Evolutionary conservation across 352 stramenopile species (phyloP).

Genomic region (Aphanomyces astaci): DNA sequence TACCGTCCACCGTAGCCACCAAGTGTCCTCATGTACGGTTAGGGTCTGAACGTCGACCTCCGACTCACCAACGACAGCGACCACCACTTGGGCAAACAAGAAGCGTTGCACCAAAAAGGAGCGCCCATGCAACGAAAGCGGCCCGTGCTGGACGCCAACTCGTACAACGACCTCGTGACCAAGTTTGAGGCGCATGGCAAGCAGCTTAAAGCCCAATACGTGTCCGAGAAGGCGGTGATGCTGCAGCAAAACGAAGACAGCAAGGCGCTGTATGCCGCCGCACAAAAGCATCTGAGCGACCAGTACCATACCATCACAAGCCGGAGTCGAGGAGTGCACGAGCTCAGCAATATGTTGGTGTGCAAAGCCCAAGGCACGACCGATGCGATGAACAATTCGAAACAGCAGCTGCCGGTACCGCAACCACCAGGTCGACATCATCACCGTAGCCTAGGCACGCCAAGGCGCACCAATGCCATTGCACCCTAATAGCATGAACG

Average conservation of each 20-base stretch:
- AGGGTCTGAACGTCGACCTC: slow-evolving; percentile 43
- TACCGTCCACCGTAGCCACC: background rate
- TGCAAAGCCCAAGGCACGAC: slow-evolving; percentile 41
- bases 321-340: slow-evolving; percentile 37
- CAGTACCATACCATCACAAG: slow-evolving; percentile 37
- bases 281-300: slow-evolving; percentile 35
- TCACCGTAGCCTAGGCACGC: background rate
- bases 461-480: background rate
- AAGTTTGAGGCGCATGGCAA: slow-evolving; percentile 55
- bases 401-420: background rate
- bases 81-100: slow-evolving; percentile 37
- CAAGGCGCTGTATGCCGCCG: slow-evolving; percentile 26
- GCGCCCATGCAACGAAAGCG: slow-evolving; percentile 33
- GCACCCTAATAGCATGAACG: too few relatives aligned
- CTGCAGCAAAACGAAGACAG: slow-evolving; percentile 33
- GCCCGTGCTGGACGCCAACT: slow-evolving; percentile 39
- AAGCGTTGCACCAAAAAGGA: slow-evolving; percentile 36
- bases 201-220: slow-evolving; percentile 38
- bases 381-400: background rate
- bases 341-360: slow-evolving; percentile 60
- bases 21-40: background rate
- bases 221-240: slow-evolving; percentile 36
- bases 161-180: slow-evolving; percentile 40
- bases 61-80: slow-evolving; percentile 45
- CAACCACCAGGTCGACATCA: background rate